These are phyloP conservation scores for Thielaviopsis euricoi DNA, from an alignment of 2,329 filamentous ascomycete genomes.

Conservation along the genomic window DNA sequence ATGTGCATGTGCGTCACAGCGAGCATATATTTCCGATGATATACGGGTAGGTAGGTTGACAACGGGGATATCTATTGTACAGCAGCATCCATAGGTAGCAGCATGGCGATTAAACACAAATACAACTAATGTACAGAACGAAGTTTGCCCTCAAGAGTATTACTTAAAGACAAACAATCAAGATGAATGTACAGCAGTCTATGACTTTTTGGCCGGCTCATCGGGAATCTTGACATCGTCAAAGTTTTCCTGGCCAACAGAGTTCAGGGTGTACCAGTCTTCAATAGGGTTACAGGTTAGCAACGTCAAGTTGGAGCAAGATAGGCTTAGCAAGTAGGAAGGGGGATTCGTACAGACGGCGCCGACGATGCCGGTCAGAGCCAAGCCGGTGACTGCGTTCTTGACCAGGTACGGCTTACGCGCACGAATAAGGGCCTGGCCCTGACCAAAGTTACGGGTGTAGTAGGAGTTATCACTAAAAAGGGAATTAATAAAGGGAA, in stretches of 20 bases:
- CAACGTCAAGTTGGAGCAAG: neutral
- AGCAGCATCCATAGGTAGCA: neutral
- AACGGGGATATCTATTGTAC: neutral
- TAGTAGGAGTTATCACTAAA: constrained; percentile 45
- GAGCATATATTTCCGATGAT: neutral
- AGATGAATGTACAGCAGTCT: constrained; percentile 19
- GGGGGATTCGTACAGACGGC: constrained; percentile 60
- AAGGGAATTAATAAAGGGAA: neutral
- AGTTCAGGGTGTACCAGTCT: constrained; percentile 53
- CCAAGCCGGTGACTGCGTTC: constrained; percentile 69
- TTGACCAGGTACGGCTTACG: constrained; percentile 82
- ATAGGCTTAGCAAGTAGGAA: neutral
- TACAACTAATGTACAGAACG: neutral
- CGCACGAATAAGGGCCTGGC: constrained; percentile 77
- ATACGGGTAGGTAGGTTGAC: too few species aligned
- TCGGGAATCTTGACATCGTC: constrained; percentile 86
- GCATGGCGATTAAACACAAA: neutral
- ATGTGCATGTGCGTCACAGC: neutral
- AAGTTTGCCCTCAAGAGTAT: neutral
- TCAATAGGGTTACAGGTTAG: neutral
- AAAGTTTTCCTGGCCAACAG: constrained; percentile 92
- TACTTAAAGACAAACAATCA: neutral
- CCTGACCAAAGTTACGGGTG: constrained; percentile 70
- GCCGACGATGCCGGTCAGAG: constrained; percentile 57
- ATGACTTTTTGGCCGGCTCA: constrained; percentile 28